Conservation (phyloP, 2,329 filamentous ascomycete genomes). For the Colletotrichum higginsianum region DNA sequence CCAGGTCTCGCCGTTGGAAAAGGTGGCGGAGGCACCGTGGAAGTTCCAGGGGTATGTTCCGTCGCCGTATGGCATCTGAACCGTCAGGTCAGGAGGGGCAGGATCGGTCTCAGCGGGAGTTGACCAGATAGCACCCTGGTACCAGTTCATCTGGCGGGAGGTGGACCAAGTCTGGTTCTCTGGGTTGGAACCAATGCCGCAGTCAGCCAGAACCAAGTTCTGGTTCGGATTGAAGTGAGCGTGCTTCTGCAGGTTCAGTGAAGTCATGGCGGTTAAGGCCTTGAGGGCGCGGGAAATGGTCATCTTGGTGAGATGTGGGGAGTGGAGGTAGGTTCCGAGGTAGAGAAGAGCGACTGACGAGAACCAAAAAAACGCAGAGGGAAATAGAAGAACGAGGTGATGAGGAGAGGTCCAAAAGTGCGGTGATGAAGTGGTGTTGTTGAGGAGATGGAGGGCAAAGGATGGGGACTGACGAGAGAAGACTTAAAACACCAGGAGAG, state of each 20-base stretch:
- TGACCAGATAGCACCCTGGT: conserved; percentile 56
- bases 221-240: conserved; percentile 48
- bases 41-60: conserved; percentile 58
- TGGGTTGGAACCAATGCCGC: conserved; percentile 59
- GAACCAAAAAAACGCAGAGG: conserved; percentile 1
- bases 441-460: neutral
- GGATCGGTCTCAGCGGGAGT: conserved; percentile 53
- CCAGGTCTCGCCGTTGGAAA: conserved; percentile 58
- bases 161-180: conserved; percentile 58
- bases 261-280: conserved; percentile 30
- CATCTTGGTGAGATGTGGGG: conserved; percentile 4
- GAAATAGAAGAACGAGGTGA: neutral
- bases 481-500: too few species aligned
- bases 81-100: conserved; percentile 55
- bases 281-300: conserved; percentile 21
- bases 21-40: conserved; percentile 54
- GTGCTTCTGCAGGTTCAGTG: conserved; percentile 44
- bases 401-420: conserved; percentile 9
- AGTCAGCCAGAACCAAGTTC: conserved; percentile 59
- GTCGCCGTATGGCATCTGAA: conserved; percentile 56
- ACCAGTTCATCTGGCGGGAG: conserved; percentile 62
- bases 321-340: neutral
- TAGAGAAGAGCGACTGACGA: neutral
- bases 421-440: neutral
- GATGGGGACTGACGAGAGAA: neutral